Evolutionary conservation across 176 grass and related monocot species (phyloP), one percentile per base, ranked within the genome.

Genomic region (Secale cereale): DNA sequence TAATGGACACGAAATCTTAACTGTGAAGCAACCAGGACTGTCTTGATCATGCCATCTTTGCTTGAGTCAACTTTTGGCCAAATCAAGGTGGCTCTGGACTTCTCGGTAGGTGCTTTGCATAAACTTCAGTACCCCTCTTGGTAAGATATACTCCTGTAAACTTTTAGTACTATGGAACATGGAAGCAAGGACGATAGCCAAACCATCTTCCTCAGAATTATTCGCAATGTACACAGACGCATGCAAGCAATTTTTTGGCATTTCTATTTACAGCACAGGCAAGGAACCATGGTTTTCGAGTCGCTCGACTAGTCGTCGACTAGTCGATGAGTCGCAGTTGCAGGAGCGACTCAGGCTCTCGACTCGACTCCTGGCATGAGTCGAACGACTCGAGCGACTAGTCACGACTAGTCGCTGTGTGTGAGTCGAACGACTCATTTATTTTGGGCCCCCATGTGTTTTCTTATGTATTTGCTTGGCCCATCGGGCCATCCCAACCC

Each of bases 221-320:
- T 77, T 70, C 60, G 50, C 61, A 77, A 70, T 77, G 45, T 52
- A 78, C 19, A 78, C 56, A 78, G 16, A 78, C 63, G 29, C 62
- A 70, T 62, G 81, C 78, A 50, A 77, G 19, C 62, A 63, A 36
- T 61, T 61, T 76, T 81, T 8, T 62, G 26, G 27, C 1, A 28
- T 10, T 76, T 69, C 7, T 48, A 37, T 37, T 35, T 28, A 59
- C 25, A 1, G 19, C n/a, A 41, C 41, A 43, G 41, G 27, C 40
- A 71, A 17, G 32, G 27, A 78, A 20, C 57, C n/a, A n/a, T n/a
- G n/a, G n/a, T n/a, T n/a, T n/a, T n/a, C n/a, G n/a, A n/a, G n/a
- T n/a, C n/a, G n/a, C n/a, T n/a, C n/a, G n/a, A n/a, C n/a, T n/a
- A n/a, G n/a, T n/a, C n/a, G n/a, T n/a, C n/a, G n/a, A n/a, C n/a